Percentiles rank a stretch among this genome's conserved stretches.
phyloP scores from a whole-genome alignment of 2,329 filamentous ascomycete species.

The Monosporascus sp. region DNA sequence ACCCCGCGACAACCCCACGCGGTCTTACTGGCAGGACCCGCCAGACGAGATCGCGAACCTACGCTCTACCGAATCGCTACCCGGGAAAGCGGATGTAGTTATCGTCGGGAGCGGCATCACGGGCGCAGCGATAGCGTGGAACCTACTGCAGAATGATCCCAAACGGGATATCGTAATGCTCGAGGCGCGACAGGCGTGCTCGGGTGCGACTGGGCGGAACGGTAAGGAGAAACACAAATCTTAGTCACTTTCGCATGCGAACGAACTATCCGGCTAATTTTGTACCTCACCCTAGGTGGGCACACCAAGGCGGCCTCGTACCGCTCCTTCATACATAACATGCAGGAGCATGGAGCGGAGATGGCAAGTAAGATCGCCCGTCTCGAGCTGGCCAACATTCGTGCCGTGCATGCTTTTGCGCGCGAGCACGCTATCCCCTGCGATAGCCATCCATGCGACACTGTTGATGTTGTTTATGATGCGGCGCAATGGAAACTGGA shows the following conservation, averaged over 20 bases:
- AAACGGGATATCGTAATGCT: slow-evolving; percentile 50
- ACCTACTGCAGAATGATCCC: slow-evolving; percentile 35
- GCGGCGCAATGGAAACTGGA: slow-evolving; percentile 33
- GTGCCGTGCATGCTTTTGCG: slow-evolving; percentile 50
- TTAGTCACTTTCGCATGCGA: not conserved
- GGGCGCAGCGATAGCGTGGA: slow-evolving; percentile 54
- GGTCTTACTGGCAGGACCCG: slow-evolving; percentile 58
- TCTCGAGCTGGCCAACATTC: slow-evolving; percentile 48
- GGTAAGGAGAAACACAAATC: slow-evolving; percentile 23
- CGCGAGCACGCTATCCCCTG: slow-evolving; percentile 40
- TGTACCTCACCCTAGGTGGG: slow-evolving; percentile 23
- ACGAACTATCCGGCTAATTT: not conserved
- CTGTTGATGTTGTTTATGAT: slow-evolving; percentile 55
- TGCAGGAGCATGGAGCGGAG: slow-evolving; percentile 36
- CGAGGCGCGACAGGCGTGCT: slow-evolving; percentile 61
- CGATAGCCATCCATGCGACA: slow-evolving; percentile 46
- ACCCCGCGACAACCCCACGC: slow-evolving; percentile 46
- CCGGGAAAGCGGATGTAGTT: slow-evolving; percentile 50
- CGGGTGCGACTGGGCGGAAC: slow-evolving; percentile 59
- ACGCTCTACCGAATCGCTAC: slow-evolving; percentile 45
- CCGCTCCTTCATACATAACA: slow-evolving; percentile 45
- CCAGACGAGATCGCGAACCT: slow-evolving; percentile 46
- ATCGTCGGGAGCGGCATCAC: slow-evolving; percentile 63
- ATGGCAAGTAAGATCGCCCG: slow-evolving; percentile 46
- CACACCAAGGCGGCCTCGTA: slow-evolving; percentile 40